Evolutionary conservation across 2,329 filamentous ascomycete genomes (phyloP), one percentile per base, ranked within the genome.

Genomic region (Trichoderma cornu-damae): DNA sequence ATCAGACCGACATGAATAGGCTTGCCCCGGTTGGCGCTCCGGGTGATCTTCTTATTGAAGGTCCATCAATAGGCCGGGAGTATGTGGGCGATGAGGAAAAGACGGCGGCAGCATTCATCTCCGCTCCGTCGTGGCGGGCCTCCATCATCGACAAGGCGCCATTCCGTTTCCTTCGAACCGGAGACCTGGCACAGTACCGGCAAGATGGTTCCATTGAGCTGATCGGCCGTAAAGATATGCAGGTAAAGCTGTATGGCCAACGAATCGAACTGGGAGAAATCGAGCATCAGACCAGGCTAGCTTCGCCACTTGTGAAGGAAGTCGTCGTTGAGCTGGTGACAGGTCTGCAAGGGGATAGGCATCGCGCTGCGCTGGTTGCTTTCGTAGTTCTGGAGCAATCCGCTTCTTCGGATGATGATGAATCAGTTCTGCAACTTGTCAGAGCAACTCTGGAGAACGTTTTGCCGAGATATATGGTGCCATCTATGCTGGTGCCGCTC

Each of bases 221-320:
- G 50, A 64, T 78, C 46, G 79, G 79, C 40, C 71, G 81, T 20
- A 80, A 79, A 61, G 80, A 84, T 61, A 73, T 73, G 0, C 80
- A 83, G 64, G 74, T 83, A 47, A 84, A 84, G 65, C 66, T 84
- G 9, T 73, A 75, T 26, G 84, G 83, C 20, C 82, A 76, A 57
- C 67, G 79, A 55, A 71, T 81, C 49, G 83, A 79, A 67, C 70
- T 48, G 18, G 46, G 46, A 7, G 28, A 48, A 16, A 30, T 48
- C 22, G 46, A 48, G 18, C n/a, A n/a, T n/a, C n/a, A n/a, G n/a
- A n/a, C n/a, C n/a, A n/a, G n/a, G n/a, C n/a, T n/a, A n/a, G n/a
- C n/a, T n/a, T n/a, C n/a, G n/a, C n/a, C n/a, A n/a, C n/a, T n/a
- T n/a, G n/a, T n/a, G n/a, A n/a, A n/a, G n/a, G n/a, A n/a, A n/a